Evolutionary conservation across 306 rosid species (phyloP), one percentile per base, ranked within the genome.

Genomic region (Cucumis melo): DNA sequence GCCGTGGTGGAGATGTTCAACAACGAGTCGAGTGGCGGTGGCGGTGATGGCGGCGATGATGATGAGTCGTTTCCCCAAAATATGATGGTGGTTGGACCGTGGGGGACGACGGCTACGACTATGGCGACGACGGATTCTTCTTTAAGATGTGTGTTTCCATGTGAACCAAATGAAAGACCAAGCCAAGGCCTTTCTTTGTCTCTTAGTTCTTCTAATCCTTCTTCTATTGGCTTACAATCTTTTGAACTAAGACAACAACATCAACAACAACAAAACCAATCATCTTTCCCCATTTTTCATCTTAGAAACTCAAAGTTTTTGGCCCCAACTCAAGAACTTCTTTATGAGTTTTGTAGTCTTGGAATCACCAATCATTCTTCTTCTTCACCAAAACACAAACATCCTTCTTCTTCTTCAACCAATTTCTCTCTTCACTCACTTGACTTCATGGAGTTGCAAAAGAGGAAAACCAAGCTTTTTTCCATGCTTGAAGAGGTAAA

Each of bases 121-220:
- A 1, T 34, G 55, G 51, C 74, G 5, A 16, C 74, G 34, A 16
- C 34, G 60, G 93, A 93, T 78, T 91, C 97, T 77, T 87, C 96
- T 20, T 17, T 93, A 60, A 86, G 98, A 74, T 87, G 89, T 57
- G 91, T 90, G 38, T 90, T 93, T 51, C 92, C 96, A 29, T 91
- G 90, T 62, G 93, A 91, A 80, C 87, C 92, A 67, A 86, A 87
- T 71, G 93, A 92, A 80, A 88, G 92, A 81, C 97, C 96, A 15
- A 91, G 98, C 76, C 97, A 94, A 79, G 97, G 98, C 8, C 97
- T 93, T 63, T 93, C 98, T 13, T 93, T 93, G 48, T 87, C 98
- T 78, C 93, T 91, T 8, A 85, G 85, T 57, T 91, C 98, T 44
- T 64, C 63, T 46, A 85, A 91, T 71, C 98, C 98, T 63, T 87